Conservation (phyloP, 208 protist species). For the Crithidia thermophila region DNA sequence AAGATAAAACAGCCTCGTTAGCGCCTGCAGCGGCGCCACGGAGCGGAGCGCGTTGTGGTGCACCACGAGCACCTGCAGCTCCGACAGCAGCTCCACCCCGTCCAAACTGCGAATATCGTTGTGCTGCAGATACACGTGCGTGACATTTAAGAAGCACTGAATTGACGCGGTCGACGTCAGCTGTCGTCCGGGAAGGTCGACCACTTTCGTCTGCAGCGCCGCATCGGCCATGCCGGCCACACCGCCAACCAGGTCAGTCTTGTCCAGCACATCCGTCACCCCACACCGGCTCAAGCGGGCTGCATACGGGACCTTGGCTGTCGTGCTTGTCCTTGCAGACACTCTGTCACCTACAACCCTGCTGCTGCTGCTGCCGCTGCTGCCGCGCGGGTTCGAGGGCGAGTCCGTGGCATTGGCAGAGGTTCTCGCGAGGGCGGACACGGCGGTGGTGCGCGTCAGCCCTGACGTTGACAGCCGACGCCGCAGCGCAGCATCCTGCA, state of each 20-base stretch:
- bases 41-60: constrained; percentile 73
- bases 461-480: too few relatives aligned
- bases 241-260: constrained; percentile 48
- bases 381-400: too few relatives aligned
- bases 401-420: too few relatives aligned
- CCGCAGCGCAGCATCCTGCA: too few relatives aligned
- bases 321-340: too few relatives aligned
- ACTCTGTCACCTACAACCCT: too few relatives aligned
- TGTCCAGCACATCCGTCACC: constrained; percentile 43
- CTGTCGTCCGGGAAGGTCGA: constrained; percentile 50
- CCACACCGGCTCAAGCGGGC: not conserved
- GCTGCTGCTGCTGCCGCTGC: too few relatives aligned
- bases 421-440: too few relatives aligned
- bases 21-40: constrained; percentile 44
- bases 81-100: constrained; percentile 59
- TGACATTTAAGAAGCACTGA: constrained; percentile 76
- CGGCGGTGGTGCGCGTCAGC: too few relatives aligned
- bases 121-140: constrained; percentile 81
- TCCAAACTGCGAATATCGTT: constrained; percentile 61
- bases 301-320: too few relatives aligned
- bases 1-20: constrained; percentile 60
- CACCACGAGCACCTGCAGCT: constrained; percentile 72
- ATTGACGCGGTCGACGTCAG: constrained; percentile 40
- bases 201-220: constrained; percentile 47
- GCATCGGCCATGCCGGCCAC: constrained; percentile 67